Evolutionary conservation across 2,329 filamentous ascomycete species (phyloP), one percentile per base, ranked within the genome.

Genomic region (Fusarium phyllophilum): DNA sequence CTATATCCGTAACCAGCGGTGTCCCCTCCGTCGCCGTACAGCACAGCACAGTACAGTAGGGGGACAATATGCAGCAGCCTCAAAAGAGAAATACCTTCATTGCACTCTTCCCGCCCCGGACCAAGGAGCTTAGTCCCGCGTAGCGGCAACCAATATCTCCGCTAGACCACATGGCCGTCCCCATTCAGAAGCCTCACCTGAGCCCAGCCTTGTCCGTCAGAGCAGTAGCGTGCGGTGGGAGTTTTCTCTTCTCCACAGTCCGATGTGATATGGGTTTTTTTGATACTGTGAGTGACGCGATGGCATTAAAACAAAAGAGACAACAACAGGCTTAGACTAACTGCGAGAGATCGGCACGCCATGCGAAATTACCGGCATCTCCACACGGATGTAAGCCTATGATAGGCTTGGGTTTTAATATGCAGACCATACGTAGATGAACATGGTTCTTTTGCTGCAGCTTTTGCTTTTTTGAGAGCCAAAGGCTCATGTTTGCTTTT

Each of bases 171-270:
- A 77, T 73, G 67, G 68, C 65, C 51, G 48, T 72, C 62, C 38
- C 42, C 55, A 62, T 58, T 44, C 46, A 58, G 55, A 58, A 58
- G 73, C 76, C 76, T 78, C 76, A 78, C 71, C 76, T 74, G 76
- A 78, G 62, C 38, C 60, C 61, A 70, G 68, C 65, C 61, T 68
- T 62, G 59, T 66, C 33, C 49, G 38, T 58, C 64, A 64, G 60
- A 70, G 49, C 68, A 65, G 69, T 77, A 76, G 76, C 70, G 73
- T 78, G 59, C 76, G 76, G 76, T 78, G 75, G 62, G 66, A 69
- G 61, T 70, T 67, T n/a, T 52, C 42, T 45, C 34, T 38, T 51
- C 44, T 64, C 67, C 67, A 74, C 68, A 39, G 49, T 26, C 63
- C 45, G 49, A 48, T 67, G 29, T 60, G 44, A 61, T 52, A 29